phyloP scores from a whole-genome alignment of 441 rosid species.

The Mallotus japonicus region DNA sequence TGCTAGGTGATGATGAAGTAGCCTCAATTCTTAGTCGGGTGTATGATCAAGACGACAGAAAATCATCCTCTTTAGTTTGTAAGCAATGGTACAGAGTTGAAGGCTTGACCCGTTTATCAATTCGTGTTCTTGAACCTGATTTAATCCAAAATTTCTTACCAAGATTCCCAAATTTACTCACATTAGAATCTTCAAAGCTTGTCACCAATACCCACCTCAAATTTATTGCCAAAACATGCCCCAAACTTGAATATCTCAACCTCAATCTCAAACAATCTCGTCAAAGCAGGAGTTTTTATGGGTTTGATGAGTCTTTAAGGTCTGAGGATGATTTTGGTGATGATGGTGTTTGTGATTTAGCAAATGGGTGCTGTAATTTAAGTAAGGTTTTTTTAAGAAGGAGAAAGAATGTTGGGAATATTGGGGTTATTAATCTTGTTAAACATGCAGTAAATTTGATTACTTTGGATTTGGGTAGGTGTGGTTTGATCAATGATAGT shows the following conservation, averaged over 20 bases:
- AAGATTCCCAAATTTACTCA: conserved; percentile 43
- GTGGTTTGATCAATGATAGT: conserved; percentile 38
- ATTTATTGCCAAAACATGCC: conserved; percentile 38
- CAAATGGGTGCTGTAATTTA: conserved; percentile 33
- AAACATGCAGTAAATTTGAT: conserved; percentile 27
- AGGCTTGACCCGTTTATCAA: conserved; percentile 34
- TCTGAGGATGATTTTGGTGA: conserved; percentile 30
- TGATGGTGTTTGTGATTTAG: conserved; percentile 33
- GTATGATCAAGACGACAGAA: conserved; percentile 27
- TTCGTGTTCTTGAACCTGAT: conserved; percentile 42
- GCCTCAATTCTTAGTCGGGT: conserved; percentile 33
- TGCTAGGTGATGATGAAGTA: conserved; percentile 43
- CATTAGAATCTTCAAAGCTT: conserved; percentile 24
- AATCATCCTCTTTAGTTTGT: conserved; percentile 37
- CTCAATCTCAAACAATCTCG: conserved; percentile 15
- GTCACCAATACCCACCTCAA: conserved; percentile 33
- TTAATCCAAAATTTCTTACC: conserved; percentile 32
- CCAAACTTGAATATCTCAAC: conserved; percentile 29
- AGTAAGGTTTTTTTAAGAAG: conserved; percentile 34
- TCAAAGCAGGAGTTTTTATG: background rate
- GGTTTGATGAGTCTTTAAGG: conserved; percentile 1
- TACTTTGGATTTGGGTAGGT: conserved; percentile 44
- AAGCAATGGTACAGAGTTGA: conserved; percentile 48
- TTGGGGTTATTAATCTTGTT: conserved; percentile 32
- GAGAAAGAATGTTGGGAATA: conserved; percentile 34